These are phyloP conservation scores for Melanomma pulvis-pyrius DNA, from an alignment of 495 filamentous ascomycete species.

Conservation along the genomic window DNA sequence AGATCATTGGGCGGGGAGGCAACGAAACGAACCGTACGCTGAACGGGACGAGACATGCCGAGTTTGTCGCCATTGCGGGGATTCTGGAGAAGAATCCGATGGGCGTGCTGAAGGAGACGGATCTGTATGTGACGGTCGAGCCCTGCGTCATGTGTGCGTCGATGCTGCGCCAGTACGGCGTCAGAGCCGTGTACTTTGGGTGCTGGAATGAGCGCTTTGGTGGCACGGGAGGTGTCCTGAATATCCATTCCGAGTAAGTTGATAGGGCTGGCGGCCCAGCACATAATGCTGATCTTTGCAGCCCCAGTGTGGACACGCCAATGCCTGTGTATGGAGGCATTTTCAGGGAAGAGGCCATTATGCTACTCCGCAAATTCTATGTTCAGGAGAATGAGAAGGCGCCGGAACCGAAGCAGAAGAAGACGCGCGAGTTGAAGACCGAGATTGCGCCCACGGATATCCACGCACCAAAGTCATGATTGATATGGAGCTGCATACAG, in stretches of 20 bases:
- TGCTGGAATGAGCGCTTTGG: slow-evolving; percentile 95
- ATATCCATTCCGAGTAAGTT: slow-evolving; percentile 73
- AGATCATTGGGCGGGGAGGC: slow-evolving; percentile 84
- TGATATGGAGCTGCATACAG: no score
- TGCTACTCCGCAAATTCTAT: slow-evolving; percentile 88
- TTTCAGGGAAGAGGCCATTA: slow-evolving; percentile 85
- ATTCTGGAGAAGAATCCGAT: slow-evolving; percentile 61
- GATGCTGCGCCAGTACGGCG: slow-evolving; percentile 78
- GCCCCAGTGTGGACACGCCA: slow-evolving; percentile 64
- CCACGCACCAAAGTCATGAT: slow-evolving; percentile 19
- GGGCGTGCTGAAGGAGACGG: slow-evolving; percentile 66
- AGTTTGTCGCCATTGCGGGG: slow-evolving; percentile 79
- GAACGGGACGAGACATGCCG: slow-evolving; percentile 88
- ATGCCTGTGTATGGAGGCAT: slow-evolving; percentile 81
- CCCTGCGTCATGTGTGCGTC: slow-evolving; percentile 98
- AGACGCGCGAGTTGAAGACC: slow-evolving; percentile 55
- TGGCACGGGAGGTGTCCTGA: slow-evolving; percentile 88
- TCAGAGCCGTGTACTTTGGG: slow-evolving; percentile 89
- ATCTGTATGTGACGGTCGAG: slow-evolving; percentile 95
- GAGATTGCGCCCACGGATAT: slow-evolving; percentile 49
- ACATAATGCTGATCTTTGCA: slow-evolving; percentile 32
- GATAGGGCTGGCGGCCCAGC: background rate
- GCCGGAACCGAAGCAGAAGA: slow-evolving; percentile 63
- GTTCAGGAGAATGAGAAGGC: slow-evolving; percentile 92
- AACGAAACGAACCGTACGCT: slow-evolving; percentile 92